Conservation (phyloP, 2,329 filamentous ascomycete species). For the Samsoniella hepiali region DNA sequence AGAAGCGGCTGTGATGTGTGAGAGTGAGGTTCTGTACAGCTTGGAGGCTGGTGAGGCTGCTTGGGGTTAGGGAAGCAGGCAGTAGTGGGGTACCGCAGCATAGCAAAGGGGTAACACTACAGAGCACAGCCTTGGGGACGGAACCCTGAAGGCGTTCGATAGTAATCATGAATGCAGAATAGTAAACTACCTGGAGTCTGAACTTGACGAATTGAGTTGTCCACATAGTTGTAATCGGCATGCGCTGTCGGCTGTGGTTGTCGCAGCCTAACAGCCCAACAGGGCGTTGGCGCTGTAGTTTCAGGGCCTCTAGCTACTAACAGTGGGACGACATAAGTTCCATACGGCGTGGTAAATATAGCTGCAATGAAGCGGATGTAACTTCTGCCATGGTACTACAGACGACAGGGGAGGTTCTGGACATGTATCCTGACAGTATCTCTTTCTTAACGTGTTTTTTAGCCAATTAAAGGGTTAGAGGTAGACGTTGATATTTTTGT, state of each 20-base stretch:
- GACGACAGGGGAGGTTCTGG: too few species aligned
- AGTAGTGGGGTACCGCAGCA: background rate
- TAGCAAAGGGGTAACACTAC: background rate
- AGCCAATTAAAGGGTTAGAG: too few species aligned
- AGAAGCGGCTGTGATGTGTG: constrained; percentile 28
- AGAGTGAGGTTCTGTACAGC: background rate
- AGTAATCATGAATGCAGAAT: background rate
- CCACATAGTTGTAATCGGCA: background rate
- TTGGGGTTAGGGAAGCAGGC: background rate
- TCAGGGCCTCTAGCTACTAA: background rate
- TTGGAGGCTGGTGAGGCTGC: background rate
- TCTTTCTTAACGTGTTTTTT: too few species aligned
- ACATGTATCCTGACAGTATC: too few species aligned
- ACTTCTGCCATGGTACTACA: too few species aligned
- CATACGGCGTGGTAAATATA: too few species aligned
- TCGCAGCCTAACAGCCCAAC: background rate
- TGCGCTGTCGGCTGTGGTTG: background rate
- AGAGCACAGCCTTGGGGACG: background rate
- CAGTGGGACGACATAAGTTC: too few species aligned
- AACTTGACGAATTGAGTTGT: background rate
- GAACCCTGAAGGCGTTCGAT: background rate
- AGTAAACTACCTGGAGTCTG: background rate
- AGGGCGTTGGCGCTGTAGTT: background rate
- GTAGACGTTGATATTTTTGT: too few species aligned
- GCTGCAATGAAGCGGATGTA: too few species aligned